Base-by-base conservation (phyloP, 768 basidiomycete genomes). In the Vararia minispora region DNA sequence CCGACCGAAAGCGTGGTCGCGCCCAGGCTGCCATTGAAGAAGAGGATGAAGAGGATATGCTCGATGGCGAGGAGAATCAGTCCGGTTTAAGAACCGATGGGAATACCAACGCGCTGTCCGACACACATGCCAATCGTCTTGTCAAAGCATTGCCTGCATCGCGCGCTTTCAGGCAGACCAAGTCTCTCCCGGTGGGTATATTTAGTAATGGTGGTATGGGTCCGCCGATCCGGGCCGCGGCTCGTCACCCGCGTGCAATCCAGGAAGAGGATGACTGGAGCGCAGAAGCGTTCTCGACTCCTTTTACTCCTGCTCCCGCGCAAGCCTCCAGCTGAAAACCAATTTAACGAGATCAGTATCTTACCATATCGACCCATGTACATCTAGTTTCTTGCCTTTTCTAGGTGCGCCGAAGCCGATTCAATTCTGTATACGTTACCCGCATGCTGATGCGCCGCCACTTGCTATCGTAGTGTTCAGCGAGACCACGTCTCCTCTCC, bases 1-100 rank as follows among this genome's bases (percentile, higher is more conserved):
- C 57, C 43, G 57, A 63, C 28, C 53, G 47, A 26, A 67, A 65
- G 43, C 66, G 65, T 29, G 57, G 52, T 41, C 56, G 57, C 33
- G 37, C 37, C 10, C 41, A 48, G 24, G 29, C 3, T 13, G 30
- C 18, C 40, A 46, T 28, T 36, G 16, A 33, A 8, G 46, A 46
- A 6, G 46, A 42, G 27, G 7, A 14, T n/a, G 16, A 17, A 13
- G 37, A 52, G 37, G 44, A 40, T 33, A 40, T 40, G 26, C 29
- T 30, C n/a, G 40, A 18, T 20, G 14, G 25, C 22, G 24, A 24
- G 18, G 32, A 13, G 8, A 10, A 9, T 33, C 42, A 41, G 17
- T 13, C 28, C 10, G 37, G 10, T 33, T 18, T 12, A 33, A 17
- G 9, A 10, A 10, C 10, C 13, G 26, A 32, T 26, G 35, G 38